A percentile compares a stretch with the other conserved stretches of the same genome.
phyloP scores from a whole-genome alignment of 768 basidiomycete species.

The Leucosporidium yakuticum region DNA sequence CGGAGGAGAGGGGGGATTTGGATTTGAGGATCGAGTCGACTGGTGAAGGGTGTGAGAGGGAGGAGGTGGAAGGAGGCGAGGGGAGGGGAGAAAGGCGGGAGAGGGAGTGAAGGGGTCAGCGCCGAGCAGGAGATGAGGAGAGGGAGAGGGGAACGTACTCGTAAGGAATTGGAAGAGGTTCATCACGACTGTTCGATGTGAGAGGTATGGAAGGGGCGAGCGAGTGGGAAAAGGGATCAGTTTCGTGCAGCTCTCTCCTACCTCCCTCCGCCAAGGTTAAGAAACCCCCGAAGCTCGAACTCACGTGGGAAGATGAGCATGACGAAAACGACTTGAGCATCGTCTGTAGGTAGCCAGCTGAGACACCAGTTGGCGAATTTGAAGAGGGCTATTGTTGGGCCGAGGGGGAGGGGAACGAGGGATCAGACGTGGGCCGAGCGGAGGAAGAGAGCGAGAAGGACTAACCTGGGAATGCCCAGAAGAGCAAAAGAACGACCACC shows the following conservation, averaged over 20 bases:
- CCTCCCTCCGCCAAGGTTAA: not conserved
- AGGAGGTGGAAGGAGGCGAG: not conserved
- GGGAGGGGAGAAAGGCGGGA: no score
- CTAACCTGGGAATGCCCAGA: slow-evolving; percentile 59
- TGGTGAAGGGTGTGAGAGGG: slow-evolving; percentile 1
- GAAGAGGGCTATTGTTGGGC: slow-evolving; percentile 48
- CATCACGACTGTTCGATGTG: slow-evolving; percentile 39
- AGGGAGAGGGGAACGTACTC: slow-evolving; percentile 62
- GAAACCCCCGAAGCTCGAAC: not conserved
- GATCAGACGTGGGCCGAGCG: no score
- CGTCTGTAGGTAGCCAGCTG: slow-evolving; percentile 64
- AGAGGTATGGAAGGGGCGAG: not conserved
- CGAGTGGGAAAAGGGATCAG: not conserved
- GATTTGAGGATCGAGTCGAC: slow-evolving; percentile 33
- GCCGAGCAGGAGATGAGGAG: no score
- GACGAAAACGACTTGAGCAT: slow-evolving; percentile 50
- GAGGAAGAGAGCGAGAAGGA: no score
- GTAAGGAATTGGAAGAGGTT: slow-evolving; percentile 83
- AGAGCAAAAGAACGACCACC: slow-evolving; percentile 69
- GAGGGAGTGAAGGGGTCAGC: not conserved
- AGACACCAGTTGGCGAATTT: slow-evolving; percentile 79
- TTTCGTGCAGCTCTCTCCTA: not conserved
- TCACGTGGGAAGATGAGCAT: slow-evolving; percentile 76
- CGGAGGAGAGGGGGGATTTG: not conserved
- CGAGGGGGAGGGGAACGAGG: no score